These are phyloP conservation scores for Pseudogymnoascus sp. DNA, from an alignment of 2,329 filamentous ascomycete species.

Conservation along the genomic window DNA sequence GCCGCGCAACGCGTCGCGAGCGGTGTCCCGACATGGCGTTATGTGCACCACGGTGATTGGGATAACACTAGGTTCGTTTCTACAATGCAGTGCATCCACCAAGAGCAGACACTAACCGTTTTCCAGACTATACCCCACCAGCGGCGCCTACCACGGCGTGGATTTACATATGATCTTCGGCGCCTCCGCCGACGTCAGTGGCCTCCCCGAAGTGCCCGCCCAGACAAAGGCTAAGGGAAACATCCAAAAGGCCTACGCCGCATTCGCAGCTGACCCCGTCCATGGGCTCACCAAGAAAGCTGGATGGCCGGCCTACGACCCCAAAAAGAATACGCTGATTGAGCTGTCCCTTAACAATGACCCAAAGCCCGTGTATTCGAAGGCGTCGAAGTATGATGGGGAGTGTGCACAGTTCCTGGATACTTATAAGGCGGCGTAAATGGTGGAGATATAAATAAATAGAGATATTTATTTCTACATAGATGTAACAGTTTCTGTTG, in stretches of 20 bases:
- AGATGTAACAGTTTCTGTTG: not conserved
- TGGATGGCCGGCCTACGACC: slow-evolving; percentile 18
- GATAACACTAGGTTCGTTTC: slow-evolving; percentile 18
- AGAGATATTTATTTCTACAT: too few species aligned
- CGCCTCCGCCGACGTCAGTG: slow-evolving; percentile 23
- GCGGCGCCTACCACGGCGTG: slow-evolving; percentile 27
- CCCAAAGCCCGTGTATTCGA: not conserved
- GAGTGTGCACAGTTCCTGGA: slow-evolving; percentile 1
- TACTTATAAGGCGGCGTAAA: not conserved
- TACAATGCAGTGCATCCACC: not conserved
- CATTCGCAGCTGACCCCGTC: slow-evolving; percentile 29
- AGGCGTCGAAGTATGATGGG: not conserved
- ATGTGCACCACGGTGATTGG: slow-evolving; percentile 27
- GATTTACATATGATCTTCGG: slow-evolving; percentile 28
- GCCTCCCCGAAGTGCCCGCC: slow-evolving; percentile 12
- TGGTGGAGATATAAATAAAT: not conserved
- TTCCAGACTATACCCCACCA: slow-evolving; percentile 21
- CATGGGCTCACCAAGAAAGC: slow-evolving; percentile 21
- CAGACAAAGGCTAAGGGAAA: slow-evolving; percentile 17
- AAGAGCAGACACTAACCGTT: not conserved
- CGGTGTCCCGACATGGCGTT: slow-evolving; percentile 27
- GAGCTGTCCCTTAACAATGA: slow-evolving; percentile 8
- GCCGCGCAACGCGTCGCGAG: slow-evolving; percentile 15
- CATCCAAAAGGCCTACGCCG: slow-evolving; percentile 26
- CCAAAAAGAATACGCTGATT: not conserved